Percentiles rank a stretch among this genome's conserved stretches.
These are phyloP conservation scores for Fraxinus floribunda DNA, from an alignment of 305 asterid genomes.

Conservation along the genomic window DNA sequence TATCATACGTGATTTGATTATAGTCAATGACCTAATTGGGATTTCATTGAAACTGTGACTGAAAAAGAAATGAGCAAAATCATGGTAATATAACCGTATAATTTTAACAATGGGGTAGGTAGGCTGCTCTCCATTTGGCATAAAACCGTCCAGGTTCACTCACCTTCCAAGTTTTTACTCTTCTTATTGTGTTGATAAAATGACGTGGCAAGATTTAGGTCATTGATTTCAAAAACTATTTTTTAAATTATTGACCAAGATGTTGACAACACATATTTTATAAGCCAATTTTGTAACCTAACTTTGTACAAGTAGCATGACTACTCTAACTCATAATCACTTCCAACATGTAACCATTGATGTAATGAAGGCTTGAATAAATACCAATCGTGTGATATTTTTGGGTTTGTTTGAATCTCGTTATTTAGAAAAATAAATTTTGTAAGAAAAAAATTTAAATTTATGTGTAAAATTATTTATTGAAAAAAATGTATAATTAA, in stretches of 20 bases:
- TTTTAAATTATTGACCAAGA: no score
- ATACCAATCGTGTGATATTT: background rate
- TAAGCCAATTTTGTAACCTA: no score
- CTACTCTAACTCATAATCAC: no score
- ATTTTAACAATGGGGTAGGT: background rate
- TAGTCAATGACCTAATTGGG: background rate
- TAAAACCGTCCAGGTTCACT: background rate
- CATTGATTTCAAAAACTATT: no score
- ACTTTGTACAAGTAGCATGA: no score
- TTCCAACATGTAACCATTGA: background rate
- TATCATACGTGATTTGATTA: background rate
- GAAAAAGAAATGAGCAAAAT: background rate
- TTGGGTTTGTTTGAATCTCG: background rate
- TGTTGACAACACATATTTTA: no score
- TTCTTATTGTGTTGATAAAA: no score
- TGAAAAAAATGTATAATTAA: no score
- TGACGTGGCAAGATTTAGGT: no score
- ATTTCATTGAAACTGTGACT: background rate
- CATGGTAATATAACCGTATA: background rate
- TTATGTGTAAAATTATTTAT: no score
- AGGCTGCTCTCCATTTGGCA: background rate
- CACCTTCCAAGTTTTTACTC: background rate
- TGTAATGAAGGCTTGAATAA: background rate
- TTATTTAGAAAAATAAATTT: background rate
- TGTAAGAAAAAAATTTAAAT: background rate